These are phyloP conservation scores for Leptographium wingfieldii DNA, from an alignment of 2,329 filamentous ascomycete genomes.

Conservation along the genomic window DNA sequence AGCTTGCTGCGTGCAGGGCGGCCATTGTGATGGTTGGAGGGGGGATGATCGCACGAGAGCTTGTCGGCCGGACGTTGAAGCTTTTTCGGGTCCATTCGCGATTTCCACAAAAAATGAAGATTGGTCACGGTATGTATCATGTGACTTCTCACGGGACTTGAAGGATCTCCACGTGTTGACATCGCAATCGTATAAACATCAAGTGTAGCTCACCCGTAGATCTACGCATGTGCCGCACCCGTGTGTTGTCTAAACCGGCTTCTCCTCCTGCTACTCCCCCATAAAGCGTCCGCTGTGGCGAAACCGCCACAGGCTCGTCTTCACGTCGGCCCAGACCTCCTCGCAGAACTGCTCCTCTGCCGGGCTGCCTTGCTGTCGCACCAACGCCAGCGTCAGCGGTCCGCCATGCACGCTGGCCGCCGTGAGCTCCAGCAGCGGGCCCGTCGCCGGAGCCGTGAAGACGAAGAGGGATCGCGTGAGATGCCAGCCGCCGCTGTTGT, in stretches of 20 bases:
- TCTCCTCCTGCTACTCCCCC: background rate
- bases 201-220: too few species aligned
- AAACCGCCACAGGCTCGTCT: slow-evolving; percentile 14
- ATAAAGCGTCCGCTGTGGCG: slow-evolving; percentile 2
- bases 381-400: slow-evolving; percentile 28
- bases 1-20: background rate
- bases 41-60: too few species aligned
- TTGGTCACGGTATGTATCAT: background rate
- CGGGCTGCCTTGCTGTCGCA: slow-evolving; percentile 35
- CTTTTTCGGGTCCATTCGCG: background rate
- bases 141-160: too few species aligned
- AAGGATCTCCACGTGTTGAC: too few species aligned
- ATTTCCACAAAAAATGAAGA: background rate
- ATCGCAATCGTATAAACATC: too few species aligned
- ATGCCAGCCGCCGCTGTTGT: slow-evolving; percentile 15
- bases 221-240: too few species aligned
- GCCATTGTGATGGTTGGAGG: background rate
- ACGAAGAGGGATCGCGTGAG: slow-evolving; percentile 36
- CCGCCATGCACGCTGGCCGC: slow-evolving; percentile 31
- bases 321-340: slow-evolving; percentile 25
- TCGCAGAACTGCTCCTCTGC: slow-evolving; percentile 23
- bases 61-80: background rate
- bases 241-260: too few species aligned
- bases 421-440: slow-evolving; percentile 31
- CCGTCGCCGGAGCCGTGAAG: slow-evolving; percentile 32